Percentiles rank a stretch among this genome's conserved stretches.
These are phyloP conservation scores for Hanseniaspora singularis DNA, from an alignment of 805 yeast genomes.

Conservation along the genomic window DNA sequence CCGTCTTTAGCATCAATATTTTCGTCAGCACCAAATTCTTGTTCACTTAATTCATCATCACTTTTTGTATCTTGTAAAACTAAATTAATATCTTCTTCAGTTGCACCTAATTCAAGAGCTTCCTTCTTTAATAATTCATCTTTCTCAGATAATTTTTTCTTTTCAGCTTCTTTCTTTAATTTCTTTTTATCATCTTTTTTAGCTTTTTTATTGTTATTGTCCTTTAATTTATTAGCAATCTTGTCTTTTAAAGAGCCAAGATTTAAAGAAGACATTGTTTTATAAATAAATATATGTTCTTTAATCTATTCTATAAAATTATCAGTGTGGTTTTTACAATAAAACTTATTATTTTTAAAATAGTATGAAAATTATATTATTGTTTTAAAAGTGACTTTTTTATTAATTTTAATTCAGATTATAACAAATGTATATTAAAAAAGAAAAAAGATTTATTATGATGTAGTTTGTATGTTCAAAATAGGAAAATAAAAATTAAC, in stretches of 20 bases:
- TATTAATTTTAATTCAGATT: too few relatives aligned
- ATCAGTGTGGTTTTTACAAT: too few relatives aligned
- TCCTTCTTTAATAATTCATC: constrained; percentile 44
- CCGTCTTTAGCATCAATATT: constrained; percentile 25
- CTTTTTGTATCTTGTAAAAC: constrained; percentile 44
- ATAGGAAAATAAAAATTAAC: too few relatives aligned
- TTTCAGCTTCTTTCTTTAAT: constrained; percentile 22
- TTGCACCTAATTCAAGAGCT: constrained; percentile 73
- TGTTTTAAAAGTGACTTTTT: too few relatives aligned
- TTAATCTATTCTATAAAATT: too few relatives aligned
- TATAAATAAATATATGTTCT: not conserved
- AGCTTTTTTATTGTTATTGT: constrained; percentile 22
- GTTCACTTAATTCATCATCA: constrained; percentile 34
- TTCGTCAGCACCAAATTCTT: constrained; percentile 30
- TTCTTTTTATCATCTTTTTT: constrained; percentile 20
- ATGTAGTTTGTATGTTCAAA: too few relatives aligned
- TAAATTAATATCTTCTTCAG: constrained; percentile 65
- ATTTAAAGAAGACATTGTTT: constrained; percentile 8
- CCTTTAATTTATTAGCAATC: constrained; percentile 41
- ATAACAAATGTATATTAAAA: too few relatives aligned
- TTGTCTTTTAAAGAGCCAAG: constrained; percentile 51
- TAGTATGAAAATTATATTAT: too few relatives aligned
- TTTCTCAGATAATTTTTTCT: constrained; percentile 19
- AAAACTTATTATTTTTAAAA: too few relatives aligned
- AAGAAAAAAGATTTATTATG: too few relatives aligned